A percentile compares a stretch with the other conserved stretches of the same genome.
phyloP scores from a whole-genome alignment of 495 filamentous ascomycete genomes.

The Lasiosphaeria miniovina region DNA sequence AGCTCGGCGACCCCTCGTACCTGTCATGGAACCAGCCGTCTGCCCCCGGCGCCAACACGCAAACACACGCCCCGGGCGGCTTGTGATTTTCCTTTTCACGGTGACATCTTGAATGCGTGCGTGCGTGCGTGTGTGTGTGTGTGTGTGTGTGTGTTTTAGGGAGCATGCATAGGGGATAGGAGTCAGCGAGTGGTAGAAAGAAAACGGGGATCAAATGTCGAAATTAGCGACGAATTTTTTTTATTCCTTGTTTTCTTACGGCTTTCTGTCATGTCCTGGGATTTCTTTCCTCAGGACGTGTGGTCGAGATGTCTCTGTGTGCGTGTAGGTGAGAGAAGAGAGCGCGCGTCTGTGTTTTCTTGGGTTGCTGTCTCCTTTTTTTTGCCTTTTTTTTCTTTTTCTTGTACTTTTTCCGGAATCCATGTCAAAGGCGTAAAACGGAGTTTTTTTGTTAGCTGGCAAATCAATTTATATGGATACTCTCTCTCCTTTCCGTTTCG shows the following conservation, averaged over 20 bases:
- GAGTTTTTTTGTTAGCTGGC: background rate
- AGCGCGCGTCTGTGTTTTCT: background rate
- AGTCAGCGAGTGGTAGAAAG: no score
- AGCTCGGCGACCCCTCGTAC: constrained; percentile 97
- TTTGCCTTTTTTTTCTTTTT: background rate
- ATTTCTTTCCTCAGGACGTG: no score
- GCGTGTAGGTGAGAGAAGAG: background rate
- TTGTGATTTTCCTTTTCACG: no score
- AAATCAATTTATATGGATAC: background rate
- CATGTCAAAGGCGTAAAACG: background rate
- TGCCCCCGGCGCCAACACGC: constrained; percentile 42
- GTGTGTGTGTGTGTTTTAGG: no score
- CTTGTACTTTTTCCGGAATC: background rate
- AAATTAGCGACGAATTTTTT: no score
- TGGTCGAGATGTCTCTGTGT: no score
- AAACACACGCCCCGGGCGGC: constrained; percentile 12
- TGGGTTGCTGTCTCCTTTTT: background rate
- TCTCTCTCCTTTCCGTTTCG: background rate
- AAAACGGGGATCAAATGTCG: no score
- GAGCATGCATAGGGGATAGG: no score
- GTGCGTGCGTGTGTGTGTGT: background rate
- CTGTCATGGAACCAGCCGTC: constrained; percentile 94
- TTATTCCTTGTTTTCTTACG: no score
- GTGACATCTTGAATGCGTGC: background rate
- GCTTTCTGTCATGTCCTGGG: no score